phyloP scores from a whole-genome alignment of 2,329 filamentous ascomycete genomes.

The Gyromitra esculenta region DNA sequence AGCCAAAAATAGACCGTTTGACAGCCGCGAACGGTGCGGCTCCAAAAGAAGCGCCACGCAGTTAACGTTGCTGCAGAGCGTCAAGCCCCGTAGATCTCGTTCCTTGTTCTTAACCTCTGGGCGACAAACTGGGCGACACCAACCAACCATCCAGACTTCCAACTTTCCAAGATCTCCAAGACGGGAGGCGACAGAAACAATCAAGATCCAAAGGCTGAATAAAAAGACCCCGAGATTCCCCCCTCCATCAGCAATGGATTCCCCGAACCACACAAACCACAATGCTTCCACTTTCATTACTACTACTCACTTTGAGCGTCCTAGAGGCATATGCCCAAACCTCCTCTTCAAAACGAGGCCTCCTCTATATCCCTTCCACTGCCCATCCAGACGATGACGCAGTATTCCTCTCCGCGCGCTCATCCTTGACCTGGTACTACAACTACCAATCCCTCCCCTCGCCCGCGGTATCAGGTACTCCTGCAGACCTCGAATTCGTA shows the following conservation, averaged over 20 bases:
- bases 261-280: not conserved
- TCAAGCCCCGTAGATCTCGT: not conserved
- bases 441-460: slow-evolving; percentile 74
- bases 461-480: slow-evolving; percentile 64
- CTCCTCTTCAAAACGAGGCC: slow-evolving; percentile 73
- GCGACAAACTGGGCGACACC: slow-evolving; percentile 17
- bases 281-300: slow-evolving; percentile 23
- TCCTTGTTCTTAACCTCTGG: not conserved
- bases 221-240: slow-evolving; percentile 12
- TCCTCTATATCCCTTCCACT: slow-evolving; percentile 72
- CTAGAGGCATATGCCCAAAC: slow-evolving; percentile 50
- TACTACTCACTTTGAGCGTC: slow-evolving; percentile 12
- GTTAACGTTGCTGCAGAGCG: slow-evolving; percentile 1
- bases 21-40: slow-evolving; percentile 1
- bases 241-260: not conserved
- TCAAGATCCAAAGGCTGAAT: not conserved
- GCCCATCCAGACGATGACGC: slow-evolving; percentile 70
- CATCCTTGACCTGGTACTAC: slow-evolving; percentile 83
- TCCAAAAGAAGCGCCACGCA: not conserved
- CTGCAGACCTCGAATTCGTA: slow-evolving; percentile 74
- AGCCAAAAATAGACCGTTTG: not conserved
- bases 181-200: slow-evolving; percentile 8
- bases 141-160: slow-evolving; percentile 15
- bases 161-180: slow-evolving; percentile 25
- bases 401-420: slow-evolving; percentile 69